Conservation (phyloP, 2,329 filamentous ascomycete genomes). For the Xylaria sp. region DNA sequence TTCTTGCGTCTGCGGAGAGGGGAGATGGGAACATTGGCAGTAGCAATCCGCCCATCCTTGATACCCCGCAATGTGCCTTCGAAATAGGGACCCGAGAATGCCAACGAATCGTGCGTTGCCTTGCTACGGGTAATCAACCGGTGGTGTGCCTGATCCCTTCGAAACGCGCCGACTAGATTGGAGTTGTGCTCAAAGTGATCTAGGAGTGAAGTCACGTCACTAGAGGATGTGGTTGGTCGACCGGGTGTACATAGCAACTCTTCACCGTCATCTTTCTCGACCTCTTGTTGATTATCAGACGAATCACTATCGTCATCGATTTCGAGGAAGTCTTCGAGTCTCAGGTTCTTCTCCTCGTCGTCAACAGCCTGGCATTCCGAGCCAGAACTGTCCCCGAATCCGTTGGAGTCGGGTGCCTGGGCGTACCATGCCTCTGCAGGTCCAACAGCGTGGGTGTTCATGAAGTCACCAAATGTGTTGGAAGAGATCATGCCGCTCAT, state of each 20-base stretch:
- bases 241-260: conserved; percentile 62
- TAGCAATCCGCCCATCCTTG: conserved; percentile 73
- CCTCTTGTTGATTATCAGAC: conserved; percentile 67
- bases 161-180: conserved; percentile 81
- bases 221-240: conserved; percentile 60
- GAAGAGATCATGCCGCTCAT: conserved; percentile 76
- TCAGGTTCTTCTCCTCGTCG: conserved; percentile 71
- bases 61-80: conserved; percentile 71
- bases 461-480: conserved; percentile 65
- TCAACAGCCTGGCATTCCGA: conserved; percentile 70
- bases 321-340: conserved; percentile 78
- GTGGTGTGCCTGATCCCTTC: conserved; percentile 72
- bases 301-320: conserved; percentile 70
- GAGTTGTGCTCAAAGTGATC: conserved; percentile 74
- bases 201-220: conserved; percentile 66
- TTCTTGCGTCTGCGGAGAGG: conserved; percentile 71
- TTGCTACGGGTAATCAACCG: conserved; percentile 70
- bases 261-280: conserved; percentile 57
- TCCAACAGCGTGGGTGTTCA: conserved; percentile 74
- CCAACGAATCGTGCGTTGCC: conserved; percentile 70
- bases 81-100: conserved; percentile 70
- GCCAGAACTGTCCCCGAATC: conserved; percentile 53
- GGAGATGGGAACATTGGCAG: conserved; percentile 75
- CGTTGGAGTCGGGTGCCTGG: conserved; percentile 69
- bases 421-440: conserved; percentile 82